Base-by-base conservation (phyloP, 768 basidiomycete species). In the Leccinum subtestaceum region DNA sequence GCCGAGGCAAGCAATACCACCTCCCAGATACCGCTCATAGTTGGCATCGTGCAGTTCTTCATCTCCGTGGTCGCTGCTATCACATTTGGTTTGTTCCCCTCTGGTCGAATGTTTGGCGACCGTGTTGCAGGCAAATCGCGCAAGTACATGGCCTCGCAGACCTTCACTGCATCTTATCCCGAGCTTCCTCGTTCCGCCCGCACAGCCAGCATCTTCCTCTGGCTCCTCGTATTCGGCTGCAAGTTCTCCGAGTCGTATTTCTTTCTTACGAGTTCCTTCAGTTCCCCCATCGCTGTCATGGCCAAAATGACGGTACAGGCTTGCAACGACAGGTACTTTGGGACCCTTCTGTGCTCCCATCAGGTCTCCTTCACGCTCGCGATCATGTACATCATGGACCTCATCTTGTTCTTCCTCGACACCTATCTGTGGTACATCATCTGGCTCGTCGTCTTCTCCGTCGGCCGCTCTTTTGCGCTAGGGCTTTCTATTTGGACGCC, bases 401-500 rank as follows among this genome's bases (percentile, higher is more conserved):
- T 99, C 64, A 81, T 93, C 58, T 80, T 99, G 65, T 99, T 98
- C 87, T 99, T 99, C 86, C 79, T 99, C 77, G 97, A 99, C 81
- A 99, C 97, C 49, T 99, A 98, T 81, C 78, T 99, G 48, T 99
- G 97, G 97, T 99, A 97, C 78, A 93, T 98, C 79, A 95, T 98
- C 72, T 98, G 96, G 96, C 85, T 94, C 67, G 95, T 96, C 63
- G 88, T 96, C 66, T 94, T 95, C 81, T 91, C 89, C 69, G 89
- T 96, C 51, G 88, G 84, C 9, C 84, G 95, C 19, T 93, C 93
- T 19, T 99, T 99, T 72, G 80, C 87, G 2, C 81, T 99, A 27
- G 97, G 97, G 11, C 80, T 99, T 62, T 95, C 93, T 23, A 97
- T 99, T 63, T 99, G 97, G 97, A 98, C 97, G 0, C 97, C 97